Percentiles rank a stretch among this genome's conserved stretches.
Conservation (phyloP, 306 rosid species). For the Pyrus communis region DNA sequence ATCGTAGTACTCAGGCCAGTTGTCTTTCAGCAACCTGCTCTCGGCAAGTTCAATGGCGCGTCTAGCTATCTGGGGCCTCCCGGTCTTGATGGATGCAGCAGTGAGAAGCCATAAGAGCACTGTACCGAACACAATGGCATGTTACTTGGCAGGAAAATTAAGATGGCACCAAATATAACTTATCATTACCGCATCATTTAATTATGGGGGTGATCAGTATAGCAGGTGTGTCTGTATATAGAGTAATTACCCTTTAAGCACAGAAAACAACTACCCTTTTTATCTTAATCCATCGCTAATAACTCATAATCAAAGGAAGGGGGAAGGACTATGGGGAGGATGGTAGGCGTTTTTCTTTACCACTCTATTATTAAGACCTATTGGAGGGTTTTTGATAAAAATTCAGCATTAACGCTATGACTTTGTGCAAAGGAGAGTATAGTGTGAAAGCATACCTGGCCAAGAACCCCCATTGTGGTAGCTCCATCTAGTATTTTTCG, state of each 20-base stretch:
- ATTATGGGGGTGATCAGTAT: neutral
- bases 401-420: neutral
- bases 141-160: neutral
- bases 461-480: slow-evolving; percentile 93
- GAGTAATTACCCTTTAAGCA: neutral
- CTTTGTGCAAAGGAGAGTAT: neutral
- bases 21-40: slow-evolving; percentile 48
- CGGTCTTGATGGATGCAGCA: slow-evolving; percentile 68
- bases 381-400: neutral
- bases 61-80: slow-evolving; percentile 72
- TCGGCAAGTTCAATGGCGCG: slow-evolving; percentile 73
- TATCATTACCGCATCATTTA: neutral
- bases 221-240: neutral
- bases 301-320: neutral
- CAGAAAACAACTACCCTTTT: neutral
- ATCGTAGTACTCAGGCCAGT: slow-evolving; percentile 76
- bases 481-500: slow-evolving; percentile 88
- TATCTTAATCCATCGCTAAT: neutral
- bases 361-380: neutral
- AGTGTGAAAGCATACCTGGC: slow-evolving; percentile 53
- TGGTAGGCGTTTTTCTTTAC: neutral
- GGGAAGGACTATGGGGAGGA: neutral
- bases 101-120: slow-evolving; percentile 72
- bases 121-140: slow-evolving; percentile 23
- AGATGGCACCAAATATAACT: neutral